Evolutionary conservation across 352 stramenopile genomes (phyloP).

Genomic region (Globisporangium canariense): DNA sequence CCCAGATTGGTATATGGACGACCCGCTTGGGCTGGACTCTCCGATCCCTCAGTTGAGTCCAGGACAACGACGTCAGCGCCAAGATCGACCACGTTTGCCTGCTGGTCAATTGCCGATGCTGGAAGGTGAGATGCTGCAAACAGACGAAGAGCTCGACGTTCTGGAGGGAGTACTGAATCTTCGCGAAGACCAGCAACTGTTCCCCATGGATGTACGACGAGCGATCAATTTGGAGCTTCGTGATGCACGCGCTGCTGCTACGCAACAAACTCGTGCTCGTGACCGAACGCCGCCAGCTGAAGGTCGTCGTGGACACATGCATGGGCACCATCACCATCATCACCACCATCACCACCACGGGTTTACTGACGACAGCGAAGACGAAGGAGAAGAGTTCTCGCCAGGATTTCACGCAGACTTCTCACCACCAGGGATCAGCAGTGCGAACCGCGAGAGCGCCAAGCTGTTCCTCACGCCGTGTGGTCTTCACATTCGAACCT

Average conservation of each 20-base stretch:
- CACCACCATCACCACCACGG: slow-evolving; percentile 29
- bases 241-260: slow-evolving; percentile 28
- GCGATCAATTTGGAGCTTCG: slow-evolving; percentile 38
- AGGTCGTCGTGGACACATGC: slow-evolving; percentile 14
- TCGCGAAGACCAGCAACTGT: slow-evolving; percentile 55
- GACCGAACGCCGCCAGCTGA: slow-evolving; percentile 16
- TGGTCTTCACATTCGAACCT: slow-evolving; percentile 81
- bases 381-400: slow-evolving; percentile 47
- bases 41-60: slow-evolving; percentile 36
- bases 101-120: slow-evolving; percentile 43
- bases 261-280: slow-evolving; percentile 20
- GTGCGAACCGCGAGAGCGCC: slow-evolving; percentile 40
- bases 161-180: slow-evolving; percentile 66
- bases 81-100: slow-evolving; percentile 42
- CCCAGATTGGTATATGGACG: slow-evolving; percentile 71
- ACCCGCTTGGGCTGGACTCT: slow-evolving; percentile 25
- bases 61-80: slow-evolving; percentile 29
- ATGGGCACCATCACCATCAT: slow-evolving; percentile 21
- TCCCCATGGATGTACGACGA: slow-evolving; percentile 46
- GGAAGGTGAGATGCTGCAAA: slow-evolving; percentile 58
- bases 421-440: slow-evolving; percentile 41
- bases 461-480: slow-evolving; percentile 78
- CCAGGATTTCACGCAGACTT: slow-evolving; percentile 40
- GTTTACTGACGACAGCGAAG: slow-evolving; percentile 46
- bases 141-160: slow-evolving; percentile 65